Evolutionary conservation across 2,329 filamentous ascomycete species (phyloP), one percentile per base, ranked within the genome.

Genomic region (Orbilia ellipsospora): DNA sequence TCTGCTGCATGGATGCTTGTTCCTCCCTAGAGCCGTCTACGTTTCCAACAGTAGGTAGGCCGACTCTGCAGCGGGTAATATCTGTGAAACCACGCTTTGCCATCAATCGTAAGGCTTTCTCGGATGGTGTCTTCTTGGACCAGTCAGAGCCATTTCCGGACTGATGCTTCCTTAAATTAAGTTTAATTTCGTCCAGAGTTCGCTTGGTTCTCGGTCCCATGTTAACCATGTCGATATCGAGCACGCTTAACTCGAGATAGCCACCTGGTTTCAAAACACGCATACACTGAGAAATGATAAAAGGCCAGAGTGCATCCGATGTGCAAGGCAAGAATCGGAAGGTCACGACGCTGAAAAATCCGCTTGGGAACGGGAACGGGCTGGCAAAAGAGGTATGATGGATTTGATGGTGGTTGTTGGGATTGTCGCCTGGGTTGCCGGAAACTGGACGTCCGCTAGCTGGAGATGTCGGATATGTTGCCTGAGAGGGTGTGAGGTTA

Each of bases 201-300:
- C 89, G 87, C 4, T 92, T 87, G 0, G 90, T 89, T 13, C 87
- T 87, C 65, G 87, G 89, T 0, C 92, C 92, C 90, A 94, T 93
- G 80, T 92, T 93, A 82, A 93, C 89, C 73, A 95, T 86, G 80
- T 95, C 92, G 10, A 93, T 85, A 77, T 95, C 92, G 0, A 95
- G 86, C 44, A 93, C 89, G 0, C 89, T 90, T 16, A 94, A 84
- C 81, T 95, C 92, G n/a, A 95, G 86, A 80, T 90, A 91, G 0
- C 92, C 92, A 10, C 90, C 90, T 0, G 92, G 90, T 77, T 91
- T 90, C 28, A 95, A 84, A 0, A 94, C 92, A 1, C 92, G 89
- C 62, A 91, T 90, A 70, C 90, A 89, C 81, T 95, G 92, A 0
- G 88, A 88, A 16, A 95, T 84, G 56, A 93, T 87, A 80, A 90